phyloP scores from a whole-genome alignment of 345 rosid species.

The Gossypium ekmanianum region DNA sequence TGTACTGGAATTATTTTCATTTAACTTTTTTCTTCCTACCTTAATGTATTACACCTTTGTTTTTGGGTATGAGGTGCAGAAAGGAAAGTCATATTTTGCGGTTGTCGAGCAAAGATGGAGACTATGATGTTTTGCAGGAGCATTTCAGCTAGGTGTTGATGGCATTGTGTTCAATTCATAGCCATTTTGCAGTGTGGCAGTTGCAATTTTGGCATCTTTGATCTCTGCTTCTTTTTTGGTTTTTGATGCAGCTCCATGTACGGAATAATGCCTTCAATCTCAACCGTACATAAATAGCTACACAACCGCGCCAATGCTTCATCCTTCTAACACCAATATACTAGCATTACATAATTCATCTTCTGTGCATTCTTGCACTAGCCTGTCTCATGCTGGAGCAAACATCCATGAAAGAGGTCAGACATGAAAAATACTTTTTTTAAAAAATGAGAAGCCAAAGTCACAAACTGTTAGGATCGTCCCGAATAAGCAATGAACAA shows the following conservation, averaged over 20 bases:
- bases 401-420: constrained; percentile 18
- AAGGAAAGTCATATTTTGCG: neutral
- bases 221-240: constrained; percentile 84
- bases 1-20: too few species aligned
- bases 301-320: constrained; percentile 38
- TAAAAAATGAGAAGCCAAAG: neutral
- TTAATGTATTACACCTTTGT: neutral
- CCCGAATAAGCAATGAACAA: too few species aligned
- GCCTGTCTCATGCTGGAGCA: constrained; percentile 71
- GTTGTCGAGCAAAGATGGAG: neutral
- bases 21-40: too few species aligned
- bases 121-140: constrained; percentile 8
- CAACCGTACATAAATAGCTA: constrained; percentile 57
- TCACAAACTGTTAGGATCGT: neutral
- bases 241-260: constrained; percentile 70
- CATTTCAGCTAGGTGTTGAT: neutral
- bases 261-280: constrained; percentile 65
- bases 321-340: constrained; percentile 49
- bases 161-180: neutral
- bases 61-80: neutral
- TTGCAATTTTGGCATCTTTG: constrained; percentile 83
- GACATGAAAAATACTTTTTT: neutral
- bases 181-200: neutral
- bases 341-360: constrained; percentile 82
- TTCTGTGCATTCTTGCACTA: constrained; percentile 93